These are phyloP conservation scores for Liquidambar formosana DNA, from an alignment of 164 flowering plant genomes.

Conservation along the genomic window DNA sequence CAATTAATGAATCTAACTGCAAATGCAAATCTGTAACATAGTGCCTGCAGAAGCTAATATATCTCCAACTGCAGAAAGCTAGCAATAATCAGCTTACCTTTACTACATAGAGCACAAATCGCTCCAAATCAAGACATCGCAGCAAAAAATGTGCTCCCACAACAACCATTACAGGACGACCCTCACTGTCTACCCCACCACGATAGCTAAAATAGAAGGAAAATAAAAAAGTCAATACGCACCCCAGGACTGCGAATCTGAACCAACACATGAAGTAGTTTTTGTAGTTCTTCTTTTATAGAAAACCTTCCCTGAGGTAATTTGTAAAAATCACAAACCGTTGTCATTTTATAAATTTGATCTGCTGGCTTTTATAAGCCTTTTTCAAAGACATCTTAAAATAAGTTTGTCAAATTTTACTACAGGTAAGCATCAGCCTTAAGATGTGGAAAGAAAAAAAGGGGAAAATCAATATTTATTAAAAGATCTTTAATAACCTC, in stretches of 20 bases:
- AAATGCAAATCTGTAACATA: background rate
- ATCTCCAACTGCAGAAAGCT: background rate
- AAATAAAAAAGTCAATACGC: background rate
- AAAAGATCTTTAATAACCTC: too few species aligned
- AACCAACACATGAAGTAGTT: background rate
- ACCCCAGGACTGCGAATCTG: background rate
- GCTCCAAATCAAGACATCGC: conserved; percentile 98
- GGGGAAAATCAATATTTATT: too few species aligned
- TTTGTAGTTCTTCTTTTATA: background rate
- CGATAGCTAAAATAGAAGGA: conserved; percentile 63
- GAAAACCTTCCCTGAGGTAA: background rate
- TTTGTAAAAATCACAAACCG: background rate
- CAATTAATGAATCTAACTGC: background rate
- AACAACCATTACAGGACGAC: conserved; percentile 98
- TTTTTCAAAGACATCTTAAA: background rate
- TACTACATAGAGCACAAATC: conserved; percentile 81
- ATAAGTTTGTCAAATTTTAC: background rate
- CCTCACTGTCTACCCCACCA: conserved; percentile 98
- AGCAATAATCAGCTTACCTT: conserved; percentile 53
- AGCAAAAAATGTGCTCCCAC: conserved; percentile 98
- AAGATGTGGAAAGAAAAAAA: background rate
- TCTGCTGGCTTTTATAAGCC: background rate
- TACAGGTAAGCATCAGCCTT: too few species aligned
- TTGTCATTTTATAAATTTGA: background rate
- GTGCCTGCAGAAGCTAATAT: conserved; percentile 2